Evolutionary conservation across 2,329 filamentous ascomycete genomes (phyloP), one percentile per base, ranked within the genome.

Genomic region (Penicillium sp.): DNA sequence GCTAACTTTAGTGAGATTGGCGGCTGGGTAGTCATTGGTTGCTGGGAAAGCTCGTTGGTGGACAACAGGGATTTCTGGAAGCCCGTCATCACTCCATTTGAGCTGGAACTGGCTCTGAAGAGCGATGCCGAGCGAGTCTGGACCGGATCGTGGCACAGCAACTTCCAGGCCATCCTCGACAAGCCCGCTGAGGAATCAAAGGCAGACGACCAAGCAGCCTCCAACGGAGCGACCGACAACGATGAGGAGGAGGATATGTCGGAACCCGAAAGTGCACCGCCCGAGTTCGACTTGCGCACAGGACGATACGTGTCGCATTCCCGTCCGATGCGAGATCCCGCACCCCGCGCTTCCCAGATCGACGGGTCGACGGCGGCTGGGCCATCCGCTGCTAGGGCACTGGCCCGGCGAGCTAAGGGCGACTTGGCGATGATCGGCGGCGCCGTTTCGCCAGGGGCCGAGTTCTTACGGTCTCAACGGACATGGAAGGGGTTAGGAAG

Each of bases 1-100:
- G 95, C 95, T 51, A 99, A 99, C 76, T 99, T 99, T 78, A 87
- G 90, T 59, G 95, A 99, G 75, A 86, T 99, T 5, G 94, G 92
- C 45, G 94, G 92, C 15, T 99, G 95, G 95, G 92, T 98, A 0
- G 92, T 98, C 0, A 91, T 99, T 10, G 94, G 95, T 2, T 99
- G 95, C 77, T 99, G 95, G 95, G 95, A 99, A 78, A 96, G 93
- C 74, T 92, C 90, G 60, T 79, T 98, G 53, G 86, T 99, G 4
- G 94, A 97, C 68, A 92, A 92, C 64, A 90, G 90, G 59, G 90
- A 90, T 6, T 96, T 96, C 72, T 98, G 89, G 84, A 86, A 87
- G 68, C 92, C 93, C 0, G 88, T 98, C 10, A 87, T 98, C 42
- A 99, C 95, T n/a, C 94, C 94, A 0, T 98, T 96, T 73, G 95